phyloP scores from a whole-genome alignment of 352 stramenopile species.

The Phytophthora pinifolia region DNA sequence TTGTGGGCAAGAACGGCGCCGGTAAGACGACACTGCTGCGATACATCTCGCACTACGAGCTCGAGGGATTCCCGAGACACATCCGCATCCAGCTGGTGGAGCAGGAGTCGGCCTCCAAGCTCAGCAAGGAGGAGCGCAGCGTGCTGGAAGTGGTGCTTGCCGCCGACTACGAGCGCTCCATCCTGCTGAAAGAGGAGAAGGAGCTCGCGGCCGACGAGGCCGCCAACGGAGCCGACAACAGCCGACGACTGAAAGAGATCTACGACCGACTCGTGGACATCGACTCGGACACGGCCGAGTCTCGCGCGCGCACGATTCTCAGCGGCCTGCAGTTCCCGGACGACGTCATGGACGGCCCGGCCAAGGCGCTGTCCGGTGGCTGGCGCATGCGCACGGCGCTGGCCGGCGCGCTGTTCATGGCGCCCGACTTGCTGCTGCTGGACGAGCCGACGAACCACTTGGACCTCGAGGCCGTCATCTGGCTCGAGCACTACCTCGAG shows the following conservation, averaged over 20 bases:
- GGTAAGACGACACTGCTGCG: conserved; percentile 97
- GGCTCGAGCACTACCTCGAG: conserved; percentile 91
- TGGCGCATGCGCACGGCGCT: conserved; percentile 95
- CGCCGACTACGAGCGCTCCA: conserved; percentile 93
- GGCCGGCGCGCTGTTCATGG: conserved; percentile 94
- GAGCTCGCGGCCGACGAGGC: conserved; percentile 62
- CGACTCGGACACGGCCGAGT: conserved; percentile 90
- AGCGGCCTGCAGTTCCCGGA: conserved; percentile 94
- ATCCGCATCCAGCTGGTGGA: conserved; percentile 95
- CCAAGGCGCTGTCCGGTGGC: conserved; percentile 92
- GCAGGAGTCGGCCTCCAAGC: conserved; percentile 92
- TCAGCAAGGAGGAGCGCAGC: conserved; percentile 75
- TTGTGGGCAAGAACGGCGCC: conserved; percentile 92
- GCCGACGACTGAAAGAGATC: conserved; percentile 68
- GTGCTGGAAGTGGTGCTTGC: conserved; percentile 95
- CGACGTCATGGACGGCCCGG: conserved; percentile 89
- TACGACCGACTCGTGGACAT: conserved; percentile 91
- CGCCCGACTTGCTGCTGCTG: conserved; percentile 94
- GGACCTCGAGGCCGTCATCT: conserved; percentile 91
- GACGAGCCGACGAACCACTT: conserved; percentile 95
- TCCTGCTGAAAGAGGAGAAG: conserved; percentile 93
- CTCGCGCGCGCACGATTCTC: conserved; percentile 90
- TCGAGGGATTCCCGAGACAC: conserved; percentile 96
- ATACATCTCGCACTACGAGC: conserved; percentile 95
- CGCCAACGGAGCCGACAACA: conserved; percentile 40